These are phyloP conservation scores for Penicillium ucsense DNA, from an alignment of 495 filamentous ascomycete genomes.

Conservation along the genomic window DNA sequence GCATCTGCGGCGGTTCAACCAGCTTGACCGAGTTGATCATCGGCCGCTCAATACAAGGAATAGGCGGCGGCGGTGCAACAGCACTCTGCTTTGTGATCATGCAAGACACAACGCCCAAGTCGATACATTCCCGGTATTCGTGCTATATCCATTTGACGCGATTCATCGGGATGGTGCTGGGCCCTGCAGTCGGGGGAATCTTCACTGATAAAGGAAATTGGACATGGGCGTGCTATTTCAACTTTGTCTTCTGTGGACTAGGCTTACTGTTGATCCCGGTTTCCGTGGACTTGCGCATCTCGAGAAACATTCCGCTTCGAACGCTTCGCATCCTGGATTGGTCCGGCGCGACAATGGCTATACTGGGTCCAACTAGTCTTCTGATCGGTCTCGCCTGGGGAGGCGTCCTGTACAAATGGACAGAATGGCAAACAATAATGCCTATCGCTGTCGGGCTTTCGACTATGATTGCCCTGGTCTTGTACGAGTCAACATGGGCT, in stretches of 20 bases:
- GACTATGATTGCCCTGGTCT: constrained; percentile 30
- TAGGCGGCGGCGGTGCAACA: constrained; percentile 63
- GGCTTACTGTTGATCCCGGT: constrained; percentile 28
- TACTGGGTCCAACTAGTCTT: constrained; percentile 19
- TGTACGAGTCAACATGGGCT: constrained; percentile 39
- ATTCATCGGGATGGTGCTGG: constrained; percentile 26
- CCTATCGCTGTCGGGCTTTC: constrained; percentile 44
- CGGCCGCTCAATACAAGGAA: constrained; percentile 58
- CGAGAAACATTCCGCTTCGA: constrained; percentile 16
- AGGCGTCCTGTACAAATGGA: constrained; percentile 25
- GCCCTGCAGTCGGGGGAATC: constrained; percentile 28
- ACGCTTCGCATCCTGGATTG: constrained; percentile 27
- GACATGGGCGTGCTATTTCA: constrained; percentile 37
- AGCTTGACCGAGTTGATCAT: constrained; percentile 52
- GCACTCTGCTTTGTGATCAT: constrained; percentile 56
- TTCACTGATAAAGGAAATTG: constrained; percentile 27
- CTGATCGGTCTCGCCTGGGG: constrained; percentile 30
- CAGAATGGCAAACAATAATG: constrained; percentile 33
- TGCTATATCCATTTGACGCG: constrained; percentile 28
- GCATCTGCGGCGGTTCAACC: constrained; percentile 48
- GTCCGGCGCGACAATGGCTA: constrained; percentile 24
- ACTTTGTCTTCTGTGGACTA: constrained; percentile 30
- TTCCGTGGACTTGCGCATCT: constrained; percentile 21
- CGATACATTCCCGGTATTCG: constrained; percentile 30
- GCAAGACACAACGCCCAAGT: constrained; percentile 47